Evolutionary conservation across 768 basidiomycete genomes (phyloP).

Genomic region (Auriscalpium microsporum): DNA sequence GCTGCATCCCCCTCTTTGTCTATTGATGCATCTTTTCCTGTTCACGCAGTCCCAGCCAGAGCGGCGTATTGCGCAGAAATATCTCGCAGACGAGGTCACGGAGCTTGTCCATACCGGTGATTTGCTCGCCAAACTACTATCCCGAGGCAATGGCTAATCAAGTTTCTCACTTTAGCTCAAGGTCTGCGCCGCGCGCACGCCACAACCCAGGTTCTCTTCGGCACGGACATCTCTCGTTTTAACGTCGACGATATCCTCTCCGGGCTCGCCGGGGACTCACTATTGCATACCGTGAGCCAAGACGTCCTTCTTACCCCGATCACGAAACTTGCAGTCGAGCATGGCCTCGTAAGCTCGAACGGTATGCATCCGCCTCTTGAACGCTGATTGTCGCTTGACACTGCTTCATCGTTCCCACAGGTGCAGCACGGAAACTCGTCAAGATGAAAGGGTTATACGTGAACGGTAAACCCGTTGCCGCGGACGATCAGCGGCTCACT

Average conservation of each 20-base stretch:
- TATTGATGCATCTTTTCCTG: not conserved
- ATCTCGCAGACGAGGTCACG: slow-evolving; percentile 51
- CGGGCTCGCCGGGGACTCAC: slow-evolving; percentile 58
- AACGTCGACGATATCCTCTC: slow-evolving; percentile 46
- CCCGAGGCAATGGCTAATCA: not conserved
- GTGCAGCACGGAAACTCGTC: slow-evolving; percentile 9
- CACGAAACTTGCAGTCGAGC: slow-evolving; percentile 49
- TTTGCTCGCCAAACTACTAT: not conserved
- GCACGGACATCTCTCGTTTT: slow-evolving; percentile 30
- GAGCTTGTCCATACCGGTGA: slow-evolving; percentile 50
- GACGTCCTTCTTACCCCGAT: slow-evolving; percentile 49
- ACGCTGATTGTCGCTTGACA: no score
- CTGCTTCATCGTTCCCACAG: slow-evolving; percentile 3
- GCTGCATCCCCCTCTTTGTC: not conserved
- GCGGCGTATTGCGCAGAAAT: slow-evolving; percentile 37
- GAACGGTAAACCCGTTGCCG: slow-evolving; percentile 8
- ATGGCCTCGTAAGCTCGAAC: slow-evolving; percentile 53
- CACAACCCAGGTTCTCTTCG: slow-evolving; percentile 40
- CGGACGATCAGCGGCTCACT: not conserved
- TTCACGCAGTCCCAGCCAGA: slow-evolving; percentile 27
- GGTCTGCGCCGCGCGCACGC: slow-evolving; percentile 34
- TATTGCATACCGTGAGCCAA: slow-evolving; percentile 40
- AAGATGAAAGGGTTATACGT: slow-evolving; percentile 14
- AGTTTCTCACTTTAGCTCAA: slow-evolving; percentile 22
- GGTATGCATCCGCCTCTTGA: not conserved